A percentile compares a stretch with the other conserved stretches of the same genome.
phyloP scores from a whole-genome alignment of 331 rosid species.

The Phaseolus coccineus region DNA sequence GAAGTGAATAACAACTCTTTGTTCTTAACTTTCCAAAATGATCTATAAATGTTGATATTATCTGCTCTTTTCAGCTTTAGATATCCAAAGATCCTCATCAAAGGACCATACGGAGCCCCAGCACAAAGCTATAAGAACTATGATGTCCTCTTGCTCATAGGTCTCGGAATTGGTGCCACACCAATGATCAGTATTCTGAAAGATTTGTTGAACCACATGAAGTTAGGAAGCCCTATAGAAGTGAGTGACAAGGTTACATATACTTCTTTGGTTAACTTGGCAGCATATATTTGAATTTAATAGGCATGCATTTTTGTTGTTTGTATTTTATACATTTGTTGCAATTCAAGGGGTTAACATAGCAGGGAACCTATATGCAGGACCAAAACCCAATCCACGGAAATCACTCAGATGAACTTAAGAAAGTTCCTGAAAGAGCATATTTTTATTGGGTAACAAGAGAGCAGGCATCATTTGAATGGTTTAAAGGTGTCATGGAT shows the following conservation, averaged over 20 bases:
- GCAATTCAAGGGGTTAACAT: slow-evolving; percentile 21
- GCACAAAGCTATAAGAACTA: slow-evolving; percentile 76
- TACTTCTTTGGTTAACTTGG: neutral
- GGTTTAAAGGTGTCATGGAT: slow-evolving; percentile 98
- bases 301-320: neutral
- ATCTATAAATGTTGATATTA: slow-evolving; percentile 11
- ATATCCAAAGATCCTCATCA: slow-evolving; percentile 79
- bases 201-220: slow-evolving; percentile 71
- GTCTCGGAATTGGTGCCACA: slow-evolving; percentile 93
- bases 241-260: slow-evolving; percentile 50
- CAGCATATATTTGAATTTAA: neutral
- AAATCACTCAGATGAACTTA: slow-evolving; percentile 12
- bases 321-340: neutral
- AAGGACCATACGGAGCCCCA: slow-evolving; percentile 98
- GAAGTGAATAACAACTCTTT: slow-evolving; percentile 51
- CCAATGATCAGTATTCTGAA: slow-evolving; percentile 93
- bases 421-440: slow-evolving; percentile 75
- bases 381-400: neutral
- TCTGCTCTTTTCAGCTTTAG: slow-evolving; percentile 33
- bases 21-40: slow-evolving; percentile 18
- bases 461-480: slow-evolving; percentile 93
- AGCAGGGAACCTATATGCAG: slow-evolving; percentile 37
- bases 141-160: slow-evolving; percentile 84
- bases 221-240: slow-evolving; percentile 37
- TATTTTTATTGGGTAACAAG: slow-evolving; percentile 95